A percentile compares a stretch with the other conserved stretches of the same genome.
phyloP scores from a whole-genome alignment of 306 rosid genomes.

The Ochetophila trinervis region DNA sequence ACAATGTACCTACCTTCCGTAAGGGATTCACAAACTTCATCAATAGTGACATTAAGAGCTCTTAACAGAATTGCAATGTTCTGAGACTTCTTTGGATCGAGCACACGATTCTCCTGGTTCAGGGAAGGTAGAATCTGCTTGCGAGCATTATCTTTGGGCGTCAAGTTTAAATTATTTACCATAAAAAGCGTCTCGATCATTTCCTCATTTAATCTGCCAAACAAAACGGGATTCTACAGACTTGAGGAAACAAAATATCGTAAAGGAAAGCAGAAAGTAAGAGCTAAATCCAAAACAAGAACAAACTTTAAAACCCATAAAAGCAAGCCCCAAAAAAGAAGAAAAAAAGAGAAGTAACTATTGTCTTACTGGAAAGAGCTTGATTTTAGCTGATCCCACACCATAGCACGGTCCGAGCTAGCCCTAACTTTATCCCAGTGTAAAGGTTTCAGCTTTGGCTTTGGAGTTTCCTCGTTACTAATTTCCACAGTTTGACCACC shows the following conservation, averaged over 20 bases:
- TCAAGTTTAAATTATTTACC: conserved; percentile 50
- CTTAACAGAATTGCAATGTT: conserved; percentile 83
- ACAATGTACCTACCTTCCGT: conserved; percentile 53
- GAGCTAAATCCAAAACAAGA: background rate
- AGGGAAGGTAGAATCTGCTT: conserved; percentile 37
- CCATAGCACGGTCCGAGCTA: conserved; percentile 78
- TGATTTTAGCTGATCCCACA: conserved; percentile 87
- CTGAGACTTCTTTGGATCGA: conserved; percentile 96
- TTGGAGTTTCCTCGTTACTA: conserved; percentile 32
- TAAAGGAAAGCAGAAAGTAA: background rate
- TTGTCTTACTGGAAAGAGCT: conserved; percentile 80
- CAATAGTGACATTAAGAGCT: conserved; percentile 84
- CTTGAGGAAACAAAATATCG: background rate
- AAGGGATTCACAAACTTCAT: conserved; percentile 92
- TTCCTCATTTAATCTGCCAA: conserved; percentile 84
- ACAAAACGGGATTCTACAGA: conserved; percentile 3
- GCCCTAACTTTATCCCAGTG: conserved; percentile 91
- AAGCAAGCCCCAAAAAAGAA: background rate
- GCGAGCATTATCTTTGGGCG: conserved; percentile 47
- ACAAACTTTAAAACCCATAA: background rate
- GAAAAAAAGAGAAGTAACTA: background rate
- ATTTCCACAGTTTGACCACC: conserved; percentile 8
- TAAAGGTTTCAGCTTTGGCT: conserved; percentile 84
- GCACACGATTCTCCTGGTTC: conserved; percentile 62
- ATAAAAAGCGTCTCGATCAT: conserved; percentile 85